Base-by-base conservation (phyloP, 139 green algal species). In the Picochlorum sp. region DNA sequence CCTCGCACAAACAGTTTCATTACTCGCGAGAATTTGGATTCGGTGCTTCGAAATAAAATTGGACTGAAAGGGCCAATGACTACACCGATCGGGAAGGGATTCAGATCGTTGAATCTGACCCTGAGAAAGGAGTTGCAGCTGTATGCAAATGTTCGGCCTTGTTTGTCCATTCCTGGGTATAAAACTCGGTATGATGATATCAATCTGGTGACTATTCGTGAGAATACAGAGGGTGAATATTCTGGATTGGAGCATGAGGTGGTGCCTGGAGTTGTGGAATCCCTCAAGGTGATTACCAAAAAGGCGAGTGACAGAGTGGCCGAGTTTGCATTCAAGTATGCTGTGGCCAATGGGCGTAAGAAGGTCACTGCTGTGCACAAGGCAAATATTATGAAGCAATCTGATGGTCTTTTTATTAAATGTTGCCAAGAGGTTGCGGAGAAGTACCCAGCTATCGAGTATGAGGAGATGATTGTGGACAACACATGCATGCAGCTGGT, bases 161-260 rank as follows among this genome's bases (percentile, higher is more conserved):
- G 92, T 80, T 79, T 96, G 58, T 70, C 60, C 38, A 87, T 97
- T 51, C 91, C 91, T 6, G 91, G 91, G 1, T 97, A 92, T 79
- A 95, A 95, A 75, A 96, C 91, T 14, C 80, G 88, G 2, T 98
- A 98, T 65, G 91, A 97, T 69, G 73, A 87, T 72, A 83, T 98
- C 20, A 84, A 98, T 76, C 61, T 98, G 51, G 83, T 98, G 9
- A 98, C 92, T 6, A 95, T 98, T 66, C 78, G 92, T 51, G 91
- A 98, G 75, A 98, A 98, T 82, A 98, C 92, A 1, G 92, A 98
- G 83, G 92, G 92, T 14, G 92, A 98, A 80, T 98, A 98, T 84
- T 87, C 69, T 14, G 92, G 92, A 1, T 76, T 98, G 64, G 92
- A 98, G 76, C 91, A 97, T 73, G 86, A 95, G 77, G 89, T 97